A percentile compares a stretch with the other conserved stretches of the same genome.
Evolutionary conservation across 441 rosid species (phyloP).

Genomic region (Biscutella laevigata): DNA sequence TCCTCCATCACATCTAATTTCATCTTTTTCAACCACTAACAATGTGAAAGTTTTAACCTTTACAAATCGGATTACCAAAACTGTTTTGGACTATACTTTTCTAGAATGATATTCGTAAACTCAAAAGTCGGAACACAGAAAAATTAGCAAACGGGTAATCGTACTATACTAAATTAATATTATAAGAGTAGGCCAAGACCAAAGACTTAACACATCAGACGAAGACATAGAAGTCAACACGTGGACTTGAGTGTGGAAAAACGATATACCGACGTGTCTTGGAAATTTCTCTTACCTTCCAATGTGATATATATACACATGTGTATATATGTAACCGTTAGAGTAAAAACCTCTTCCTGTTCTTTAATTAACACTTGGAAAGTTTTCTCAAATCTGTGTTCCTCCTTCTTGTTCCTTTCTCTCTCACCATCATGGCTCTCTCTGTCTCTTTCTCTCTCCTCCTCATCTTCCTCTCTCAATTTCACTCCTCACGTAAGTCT

Average conservation of each 20-base stretch:
- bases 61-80: not conserved
- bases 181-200: not conserved
- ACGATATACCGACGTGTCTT: conserved; percentile 9
- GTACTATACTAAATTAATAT: not conserved
- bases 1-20: conserved; percentile 12
- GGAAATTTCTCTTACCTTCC: not conserved
- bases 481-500: conserved; percentile 37
- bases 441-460: not conserved
- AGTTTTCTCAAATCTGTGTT: not conserved
- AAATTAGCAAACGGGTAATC: no score
- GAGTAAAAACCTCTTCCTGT: conserved; percentile 1
- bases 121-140: no score
- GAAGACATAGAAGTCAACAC: conserved; percentile 6
- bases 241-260: conserved; percentile 13
- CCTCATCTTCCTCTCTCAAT: conserved; percentile 32
- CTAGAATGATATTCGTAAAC: not conserved
- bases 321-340: conserved; percentile 11
- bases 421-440: no score
- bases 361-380: not conserved
- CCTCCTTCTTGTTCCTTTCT: not conserved
- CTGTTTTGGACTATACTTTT: not conserved
- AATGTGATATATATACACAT: no score
- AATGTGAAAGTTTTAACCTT: not conserved
- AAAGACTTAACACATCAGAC: conserved; percentile 4
- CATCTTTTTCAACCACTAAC: not conserved